phyloP scores from a whole-genome alignment of 1,284 basidiomycete species.

The Thecaphora frezii region DNA sequence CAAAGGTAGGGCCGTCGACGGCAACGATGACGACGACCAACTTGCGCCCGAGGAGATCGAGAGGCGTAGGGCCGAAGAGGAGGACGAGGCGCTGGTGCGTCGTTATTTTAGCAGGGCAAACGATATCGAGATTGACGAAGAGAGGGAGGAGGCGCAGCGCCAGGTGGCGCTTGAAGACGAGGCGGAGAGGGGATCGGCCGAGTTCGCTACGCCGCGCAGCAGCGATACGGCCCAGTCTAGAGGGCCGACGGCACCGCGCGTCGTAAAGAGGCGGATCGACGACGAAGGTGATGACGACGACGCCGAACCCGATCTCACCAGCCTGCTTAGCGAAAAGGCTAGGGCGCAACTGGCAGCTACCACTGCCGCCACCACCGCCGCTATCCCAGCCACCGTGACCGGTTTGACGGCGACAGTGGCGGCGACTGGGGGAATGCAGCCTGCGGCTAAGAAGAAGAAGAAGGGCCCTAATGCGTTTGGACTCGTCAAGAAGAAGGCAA shows the following conservation, averaged over 20 bases:
- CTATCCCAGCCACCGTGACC: not conserved
- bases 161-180: conserved; percentile 11
- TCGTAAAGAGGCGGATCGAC: conserved; percentile 15
- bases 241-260: conserved; percentile 14
- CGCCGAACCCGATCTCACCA: conserved; percentile 22
- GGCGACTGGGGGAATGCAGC: not conserved
- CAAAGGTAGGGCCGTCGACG: conserved; percentile 17
- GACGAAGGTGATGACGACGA: conserved; percentile 34
- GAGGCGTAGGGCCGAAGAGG: conserved; percentile 72
- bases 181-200: conserved; percentile 38
- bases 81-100: conserved; percentile 84
- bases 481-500: conserved; percentile 47
- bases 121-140: conserved; percentile 35
- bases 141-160: conserved; percentile 9
- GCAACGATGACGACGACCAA: conserved; percentile 14
- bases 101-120: conserved; percentile 79
- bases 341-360: conserved; percentile 15
- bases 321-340: conserved; percentile 27
- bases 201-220: conserved; percentile 10
- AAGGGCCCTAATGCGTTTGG: conserved; percentile 49
- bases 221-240: conserved; percentile 15
- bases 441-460: conserved; percentile 38
- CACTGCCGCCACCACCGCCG: not conserved
- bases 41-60: conserved; percentile 22
- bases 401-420: not conserved